Percentiles rank a stretch among this genome's conserved stretches.
Evolutionary conservation across 371 early-diverging fungal species (phyloP).

Genomic region (Smittium culicis): DNA sequence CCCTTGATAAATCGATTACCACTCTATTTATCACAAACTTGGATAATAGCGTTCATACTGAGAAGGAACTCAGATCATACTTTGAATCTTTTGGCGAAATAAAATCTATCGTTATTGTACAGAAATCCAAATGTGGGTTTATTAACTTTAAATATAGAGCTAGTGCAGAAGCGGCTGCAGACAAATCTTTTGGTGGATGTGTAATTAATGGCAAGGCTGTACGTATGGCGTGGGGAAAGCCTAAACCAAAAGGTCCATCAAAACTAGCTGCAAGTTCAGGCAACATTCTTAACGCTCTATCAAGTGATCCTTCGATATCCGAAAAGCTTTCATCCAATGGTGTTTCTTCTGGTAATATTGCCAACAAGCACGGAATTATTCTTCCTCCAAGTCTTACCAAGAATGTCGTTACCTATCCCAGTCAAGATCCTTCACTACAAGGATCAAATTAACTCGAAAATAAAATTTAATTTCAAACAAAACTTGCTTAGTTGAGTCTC

Average conservation of each 20-base stretch:
- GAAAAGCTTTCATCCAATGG: neutral
- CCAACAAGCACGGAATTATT: neutral
- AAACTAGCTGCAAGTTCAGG: too few species aligned
- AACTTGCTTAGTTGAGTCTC: constrained; percentile 1
- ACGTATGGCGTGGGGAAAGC: constrained; percentile 21
- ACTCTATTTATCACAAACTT: constrained; percentile 56
- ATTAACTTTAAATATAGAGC: constrained; percentile 65
- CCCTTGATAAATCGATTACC: constrained; percentile 57
- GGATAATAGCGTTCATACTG: constrained; percentile 36
- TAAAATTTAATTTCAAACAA: neutral
- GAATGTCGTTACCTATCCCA: constrained; percentile 4
- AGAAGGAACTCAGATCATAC: constrained; percentile 52
- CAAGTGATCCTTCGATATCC: neutral
- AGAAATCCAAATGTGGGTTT: constrained; percentile 72
- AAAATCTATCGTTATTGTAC: constrained; percentile 67
- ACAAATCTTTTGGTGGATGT: constrained; percentile 19
- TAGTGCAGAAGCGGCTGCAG: constrained; percentile 62
- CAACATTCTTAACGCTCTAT: neutral
- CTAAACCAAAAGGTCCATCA: constrained; percentile 28
- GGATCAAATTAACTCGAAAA: neutral
- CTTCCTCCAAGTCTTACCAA: neutral
- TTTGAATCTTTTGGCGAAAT: constrained; percentile 78
- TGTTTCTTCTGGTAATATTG: neutral
- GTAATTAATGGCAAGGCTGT: constrained; percentile 15
- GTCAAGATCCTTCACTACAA: constrained; percentile 10